Conservation (phyloP, 2,329 filamentous ascomycete species). For the Ascochyta clinopodiicola region DNA sequence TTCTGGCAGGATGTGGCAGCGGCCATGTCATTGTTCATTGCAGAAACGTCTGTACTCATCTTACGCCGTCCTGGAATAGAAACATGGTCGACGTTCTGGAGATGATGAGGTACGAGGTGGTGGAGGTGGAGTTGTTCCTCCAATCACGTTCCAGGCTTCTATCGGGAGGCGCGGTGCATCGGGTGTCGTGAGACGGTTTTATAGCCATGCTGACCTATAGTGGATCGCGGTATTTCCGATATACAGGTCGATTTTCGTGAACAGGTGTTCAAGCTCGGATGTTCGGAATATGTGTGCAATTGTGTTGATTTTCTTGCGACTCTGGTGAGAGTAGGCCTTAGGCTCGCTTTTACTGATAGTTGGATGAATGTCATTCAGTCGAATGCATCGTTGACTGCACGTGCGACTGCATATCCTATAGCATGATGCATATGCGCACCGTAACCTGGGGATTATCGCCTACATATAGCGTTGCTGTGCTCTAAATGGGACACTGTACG, state of each 20-base stretch:
- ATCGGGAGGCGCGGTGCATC: conserved; percentile 13
- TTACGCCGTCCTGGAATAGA: conserved; percentile 12
- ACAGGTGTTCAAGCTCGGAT: conserved; percentile 11
- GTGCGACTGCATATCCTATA: not conserved
- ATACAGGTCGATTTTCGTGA: conserved; percentile 1
- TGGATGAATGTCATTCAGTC: not conserved
- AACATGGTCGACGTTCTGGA: conserved; percentile 10
- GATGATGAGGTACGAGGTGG: conserved; percentile 13
- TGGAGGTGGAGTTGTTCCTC: conserved; percentile 13
- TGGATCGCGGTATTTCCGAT: conserved; percentile 13
- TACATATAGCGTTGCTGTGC: not conserved
- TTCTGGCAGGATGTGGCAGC: conserved; percentile 6
- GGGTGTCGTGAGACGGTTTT: conserved; percentile 19
- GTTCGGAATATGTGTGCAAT: not conserved
- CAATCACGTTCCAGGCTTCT: conserved; percentile 4
- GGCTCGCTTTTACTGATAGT: not conserved
- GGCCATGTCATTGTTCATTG: conserved; percentile 6
- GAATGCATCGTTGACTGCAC: not conserved
- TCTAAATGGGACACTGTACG: not conserved
- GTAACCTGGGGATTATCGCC: not conserved
- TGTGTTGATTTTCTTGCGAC: not conserved
- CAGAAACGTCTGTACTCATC: conserved; percentile 16
- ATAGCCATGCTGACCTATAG: conserved; percentile 18
- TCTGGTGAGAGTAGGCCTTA: not conserved
- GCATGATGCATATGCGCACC: conserved; percentile 10